A percentile compares a stretch with the other conserved stretches of the same genome.
Conservation (phyloP, 2,329 filamentous ascomycete species). For the Fusarium pseudograminearum region DNA sequence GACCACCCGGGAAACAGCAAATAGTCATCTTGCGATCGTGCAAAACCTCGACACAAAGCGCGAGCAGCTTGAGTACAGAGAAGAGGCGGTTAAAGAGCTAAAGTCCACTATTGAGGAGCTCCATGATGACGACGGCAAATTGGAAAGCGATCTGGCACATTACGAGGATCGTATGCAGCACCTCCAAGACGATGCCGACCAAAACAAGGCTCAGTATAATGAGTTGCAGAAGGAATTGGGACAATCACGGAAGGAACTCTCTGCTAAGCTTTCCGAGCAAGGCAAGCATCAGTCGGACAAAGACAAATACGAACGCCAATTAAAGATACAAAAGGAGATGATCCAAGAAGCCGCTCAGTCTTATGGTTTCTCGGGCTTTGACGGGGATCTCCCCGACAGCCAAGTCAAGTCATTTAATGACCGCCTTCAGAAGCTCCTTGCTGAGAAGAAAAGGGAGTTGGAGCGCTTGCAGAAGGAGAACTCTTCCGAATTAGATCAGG, state of each 20-base stretch:
- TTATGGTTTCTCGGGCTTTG: constrained; percentile 87
- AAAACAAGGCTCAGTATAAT: constrained; percentile 72
- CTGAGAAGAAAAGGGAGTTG: constrained; percentile 82
- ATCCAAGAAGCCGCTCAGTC: constrained; percentile 81
- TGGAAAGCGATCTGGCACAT: constrained; percentile 77
- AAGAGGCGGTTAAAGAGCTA: constrained; percentile 77
- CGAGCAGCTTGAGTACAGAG: constrained; percentile 77
- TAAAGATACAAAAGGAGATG: constrained; percentile 76
- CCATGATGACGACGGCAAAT: constrained; percentile 79
- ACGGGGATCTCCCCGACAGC: constrained; percentile 79
- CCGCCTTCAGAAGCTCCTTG: constrained; percentile 77
- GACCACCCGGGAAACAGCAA: constrained; percentile 78
- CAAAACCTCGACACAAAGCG: constrained; percentile 81
- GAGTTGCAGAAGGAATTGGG: constrained; percentile 68
- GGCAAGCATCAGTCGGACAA: constrained; percentile 89
- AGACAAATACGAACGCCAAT: constrained; percentile 84
- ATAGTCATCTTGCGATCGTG: constrained; percentile 79
- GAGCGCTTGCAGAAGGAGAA: constrained; percentile 81
- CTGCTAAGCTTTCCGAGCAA: constrained; percentile 70
- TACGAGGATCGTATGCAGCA: constrained; percentile 80
- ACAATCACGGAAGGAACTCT: constrained; percentile 60
- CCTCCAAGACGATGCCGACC: constrained; percentile 72
- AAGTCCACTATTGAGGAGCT: constrained; percentile 80
- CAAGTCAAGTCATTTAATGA: constrained; percentile 82
- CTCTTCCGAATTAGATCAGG: constrained; percentile 77